A percentile compares a stretch with the other conserved stretches of the same genome.
Evolutionary conservation across 1,284 basidiomycete genomes (phyloP).

Genomic region (Tremellales sp.): DNA sequence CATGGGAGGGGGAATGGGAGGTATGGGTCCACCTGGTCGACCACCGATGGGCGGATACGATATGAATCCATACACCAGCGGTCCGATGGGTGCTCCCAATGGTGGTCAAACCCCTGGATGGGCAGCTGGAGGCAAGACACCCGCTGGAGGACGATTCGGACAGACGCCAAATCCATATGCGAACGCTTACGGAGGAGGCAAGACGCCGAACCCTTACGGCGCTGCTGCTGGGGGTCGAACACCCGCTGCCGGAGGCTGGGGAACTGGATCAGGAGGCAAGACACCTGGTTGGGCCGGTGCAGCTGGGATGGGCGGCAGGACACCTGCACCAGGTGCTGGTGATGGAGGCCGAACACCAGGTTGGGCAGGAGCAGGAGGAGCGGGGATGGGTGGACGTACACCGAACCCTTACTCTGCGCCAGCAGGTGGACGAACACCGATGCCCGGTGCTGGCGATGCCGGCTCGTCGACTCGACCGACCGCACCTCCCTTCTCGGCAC

Average conservation of each 20-base stretch:
- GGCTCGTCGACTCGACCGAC: constrained; percentile 47
- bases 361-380: constrained; percentile 13
- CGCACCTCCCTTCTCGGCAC: constrained; percentile 56
- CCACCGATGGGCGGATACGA: constrained; percentile 52
- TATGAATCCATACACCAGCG: constrained; percentile 37
- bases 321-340: constrained; percentile 24
- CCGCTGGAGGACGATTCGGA: constrained; percentile 49
- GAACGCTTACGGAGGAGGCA: constrained; percentile 44
- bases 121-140: constrained; percentile 23
- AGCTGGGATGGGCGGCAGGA: constrained; percentile 27
- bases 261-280: constrained; percentile 50
- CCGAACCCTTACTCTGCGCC: constrained; percentile 56
- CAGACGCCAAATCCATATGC: constrained; percentile 69
- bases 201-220: constrained; percentile 61
- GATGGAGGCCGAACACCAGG: constrained; percentile 25
- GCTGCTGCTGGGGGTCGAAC: constrained; percentile 47
- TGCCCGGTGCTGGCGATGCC: constrained; percentile 24
- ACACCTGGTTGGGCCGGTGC: constrained; percentile 11
- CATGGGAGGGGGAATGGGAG: constrained; percentile 35
- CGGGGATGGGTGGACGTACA: constrained; percentile 48
- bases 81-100: constrained; percentile 9
- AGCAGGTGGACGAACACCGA: constrained; percentile 37
- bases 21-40: constrained; percentile 50
- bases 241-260: constrained; percentile 11
- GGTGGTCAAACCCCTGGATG: constrained; percentile 26